Evolutionary conservation across 805 yeast species (phyloP), one percentile per base, ranked within the genome.

Genomic region (Metschnikowia cubensis): DNA sequence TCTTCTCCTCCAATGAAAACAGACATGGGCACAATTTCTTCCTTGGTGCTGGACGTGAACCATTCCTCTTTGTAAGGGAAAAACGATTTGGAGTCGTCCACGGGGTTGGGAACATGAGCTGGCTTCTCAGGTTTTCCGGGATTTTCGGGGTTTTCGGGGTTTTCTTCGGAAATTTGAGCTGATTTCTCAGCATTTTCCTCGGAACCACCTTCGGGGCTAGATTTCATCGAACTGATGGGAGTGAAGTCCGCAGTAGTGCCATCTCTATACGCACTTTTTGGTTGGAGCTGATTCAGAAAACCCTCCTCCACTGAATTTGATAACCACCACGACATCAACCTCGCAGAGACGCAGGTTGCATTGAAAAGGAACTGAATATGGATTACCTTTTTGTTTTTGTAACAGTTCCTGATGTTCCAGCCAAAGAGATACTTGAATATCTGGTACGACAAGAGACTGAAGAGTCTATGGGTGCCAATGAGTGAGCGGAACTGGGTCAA

Each of bases 241-340:
- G 66, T 59, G 18, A 59, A 51, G 7, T 59, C 56, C 42, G 57
- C 59, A 45, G 70, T 66, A 13, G 59, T 54, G 1, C 68, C 71
- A 3, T 59, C 59, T 20, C 55, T 46, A 51, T 70, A 73, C 1
- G 68, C 69, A 37, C 62, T 53, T 41, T 58, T 58, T 1, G 70
- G 66, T 42, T 63, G 68, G 44, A 73, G 61, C 55, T 70, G 70
- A 57, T 70, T 70, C 29, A 69, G 59, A 50, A 73, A 73, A 1
- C 76, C 75, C 29, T 71, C 74, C 22, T 61, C 67, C 15, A 68
- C 64, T 54, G 66, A 69, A 38, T 65, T 54, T 39, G 73, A 65
- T 18, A 90, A 71, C 98, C 98, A 92, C 97, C 98, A 94, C 42
- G 81, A 76, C 96, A 92, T 90, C 50, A 88, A 72, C 55, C 83